phyloP scores from a whole-genome alignment of 768 basidiomycete genomes.

The Leccinum aurantiacum region DNA sequence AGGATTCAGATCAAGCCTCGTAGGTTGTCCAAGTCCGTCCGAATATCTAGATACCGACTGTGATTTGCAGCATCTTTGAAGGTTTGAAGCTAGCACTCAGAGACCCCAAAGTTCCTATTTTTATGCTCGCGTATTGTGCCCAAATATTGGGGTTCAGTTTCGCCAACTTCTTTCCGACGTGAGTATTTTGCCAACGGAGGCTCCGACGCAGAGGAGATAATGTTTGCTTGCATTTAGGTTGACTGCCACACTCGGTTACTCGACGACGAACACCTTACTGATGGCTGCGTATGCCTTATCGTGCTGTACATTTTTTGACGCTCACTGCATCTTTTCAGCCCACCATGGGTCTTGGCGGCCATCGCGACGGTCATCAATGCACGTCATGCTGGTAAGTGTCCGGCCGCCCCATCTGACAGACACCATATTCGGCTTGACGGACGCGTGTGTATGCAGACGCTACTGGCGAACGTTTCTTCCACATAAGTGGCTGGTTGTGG shows the following conservation, averaged over 20 bases:
- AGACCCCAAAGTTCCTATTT: slow-evolving; percentile 54
- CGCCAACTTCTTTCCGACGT: slow-evolving; percentile 60
- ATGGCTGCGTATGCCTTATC: slow-evolving; percentile 51
- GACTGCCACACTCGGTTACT: slow-evolving; percentile 62
- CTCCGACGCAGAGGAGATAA: neutral
- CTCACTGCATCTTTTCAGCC: slow-evolving; percentile 36
- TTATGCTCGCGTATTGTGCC: slow-evolving; percentile 52
- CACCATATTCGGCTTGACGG: neutral
- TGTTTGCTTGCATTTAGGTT: slow-evolving; percentile 35
- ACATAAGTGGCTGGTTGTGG: slow-evolving; percentile 58
- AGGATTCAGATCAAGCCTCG: slow-evolving; percentile 57
- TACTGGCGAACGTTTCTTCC: slow-evolving; percentile 67
- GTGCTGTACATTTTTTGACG: neutral
- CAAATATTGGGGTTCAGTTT: slow-evolving; percentile 61
- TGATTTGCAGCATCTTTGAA: slow-evolving; percentile 15
- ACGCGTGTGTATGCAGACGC: slow-evolving; percentile 37
- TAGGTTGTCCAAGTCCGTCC: slow-evolving; percentile 31
- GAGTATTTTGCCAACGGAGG: slow-evolving; percentile 9
- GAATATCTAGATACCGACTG: neutral
- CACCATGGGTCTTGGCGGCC: slow-evolving; percentile 62
- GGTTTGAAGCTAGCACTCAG: slow-evolving; percentile 52
- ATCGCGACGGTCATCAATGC: slow-evolving; percentile 48
- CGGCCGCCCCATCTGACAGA: neutral
- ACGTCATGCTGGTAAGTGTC: slow-evolving; percentile 47
- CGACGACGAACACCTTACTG: slow-evolving; percentile 58